A percentile compares a stretch with the other conserved stretches of the same genome.
Evolutionary conservation across 2,329 filamentous ascomycete genomes (phyloP).

Genomic region (Exophiala dermatitidis): DNA sequence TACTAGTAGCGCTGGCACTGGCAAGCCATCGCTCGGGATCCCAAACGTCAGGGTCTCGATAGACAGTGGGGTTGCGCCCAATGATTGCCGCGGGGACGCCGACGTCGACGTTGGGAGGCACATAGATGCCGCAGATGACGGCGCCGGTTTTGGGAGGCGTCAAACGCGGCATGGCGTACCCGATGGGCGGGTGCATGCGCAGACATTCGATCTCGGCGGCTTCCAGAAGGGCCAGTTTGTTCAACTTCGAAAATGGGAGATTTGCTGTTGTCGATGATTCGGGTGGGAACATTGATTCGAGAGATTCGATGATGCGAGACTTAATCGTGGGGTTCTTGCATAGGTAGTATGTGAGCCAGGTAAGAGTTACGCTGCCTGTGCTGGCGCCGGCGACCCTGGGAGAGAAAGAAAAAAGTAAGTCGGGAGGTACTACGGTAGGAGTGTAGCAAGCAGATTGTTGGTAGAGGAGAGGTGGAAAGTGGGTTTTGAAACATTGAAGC

Average conservation of each 20-base stretch:
- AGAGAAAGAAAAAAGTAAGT: not conserved
- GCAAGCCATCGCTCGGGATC: constrained; percentile 22
- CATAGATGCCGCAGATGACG: constrained; percentile 26
- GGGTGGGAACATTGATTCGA: constrained; percentile 18
- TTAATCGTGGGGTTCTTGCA: constrained; percentile 17
- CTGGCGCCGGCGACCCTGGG: constrained; percentile 14
- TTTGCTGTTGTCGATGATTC: constrained; percentile 9
- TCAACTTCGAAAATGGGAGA: constrained; percentile 12
- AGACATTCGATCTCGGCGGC: constrained; percentile 17
- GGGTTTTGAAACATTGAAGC: too few species aligned
- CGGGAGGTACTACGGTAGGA: too few species aligned
- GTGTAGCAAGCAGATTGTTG: too few species aligned
- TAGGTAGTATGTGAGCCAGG: constrained; percentile 20
- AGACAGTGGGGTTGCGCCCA: constrained; percentile 14
- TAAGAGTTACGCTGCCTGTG: constrained; percentile 19
- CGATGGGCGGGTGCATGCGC: constrained; percentile 18
- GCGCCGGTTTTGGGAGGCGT: constrained; percentile 28
- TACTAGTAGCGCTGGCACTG: too few species aligned
- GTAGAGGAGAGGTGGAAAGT: too few species aligned
- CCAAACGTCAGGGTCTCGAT: constrained; percentile 17
- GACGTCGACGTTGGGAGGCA: constrained; percentile 27
- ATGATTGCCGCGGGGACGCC: constrained; percentile 19
- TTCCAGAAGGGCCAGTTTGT: constrained; percentile 15
- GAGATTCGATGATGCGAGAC: constrained; percentile 9
- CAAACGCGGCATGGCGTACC: constrained; percentile 30